Evolutionary conservation across 2,329 filamentous ascomycete species (phyloP), one percentile per base, ranked within the genome.

Genomic region (Colletotrichum tabaci): DNA sequence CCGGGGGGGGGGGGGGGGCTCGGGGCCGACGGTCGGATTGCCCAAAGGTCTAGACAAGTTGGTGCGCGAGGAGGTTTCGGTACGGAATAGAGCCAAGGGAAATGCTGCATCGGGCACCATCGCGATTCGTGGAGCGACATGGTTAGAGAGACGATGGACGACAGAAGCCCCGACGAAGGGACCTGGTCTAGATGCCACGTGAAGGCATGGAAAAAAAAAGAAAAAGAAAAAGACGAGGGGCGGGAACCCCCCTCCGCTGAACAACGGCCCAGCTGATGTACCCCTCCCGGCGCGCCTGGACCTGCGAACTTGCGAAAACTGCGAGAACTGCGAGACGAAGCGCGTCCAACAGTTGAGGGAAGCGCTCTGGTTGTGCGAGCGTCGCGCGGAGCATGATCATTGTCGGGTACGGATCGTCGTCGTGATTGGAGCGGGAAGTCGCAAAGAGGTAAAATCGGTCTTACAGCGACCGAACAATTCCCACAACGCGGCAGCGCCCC

Each of bases 401-500:
- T 63, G 69, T 64, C 69, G 69, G 69, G 66, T 72, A 67, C 60
- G 15, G 53, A 68, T 64, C 61, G 57, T 46, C 66, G 42, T 66
- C 30, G 61, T 72, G 70, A 72, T 72, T 72, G 70, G 72, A 69
- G 69, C 64, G 68, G 64, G 50, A 65, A 72, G 60, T 62, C 68
- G 64, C 55, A 72, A 72, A 58, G 60, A 66, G 61, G 40, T 46
- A 46, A 30, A 64, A 67, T 74, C 73, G 73, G 73, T 74, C 73
- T 73, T 73, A 73, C 71, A 71, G 67, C 56, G 66, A 73, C 73
- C 73, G 73, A 74, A 74, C 71, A 58, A 67, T 73, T 72, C 67
- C 67, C 67, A 67, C 67, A 55, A 60, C 35, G 66, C 56, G 67
- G 50, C 56, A 66, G 62, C 44, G 62, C 53, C 68, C 71, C 71